Evolutionary conservation across 371 early-diverging fungal species (phyloP).

Genomic region (Haplosporangium sp.): DNA sequence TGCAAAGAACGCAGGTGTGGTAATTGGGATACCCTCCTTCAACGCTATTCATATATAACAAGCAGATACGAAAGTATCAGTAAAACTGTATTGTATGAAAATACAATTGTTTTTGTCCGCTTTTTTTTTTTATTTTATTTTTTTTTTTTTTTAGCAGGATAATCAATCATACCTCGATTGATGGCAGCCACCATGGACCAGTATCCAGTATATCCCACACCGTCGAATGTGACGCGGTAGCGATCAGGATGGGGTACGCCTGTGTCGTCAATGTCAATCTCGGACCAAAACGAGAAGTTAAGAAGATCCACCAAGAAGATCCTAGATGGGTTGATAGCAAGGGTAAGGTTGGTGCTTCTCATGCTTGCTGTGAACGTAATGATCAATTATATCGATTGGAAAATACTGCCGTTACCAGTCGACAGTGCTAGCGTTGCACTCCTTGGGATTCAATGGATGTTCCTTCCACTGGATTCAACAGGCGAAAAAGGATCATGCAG

Average conservation of each 20-base stretch:
- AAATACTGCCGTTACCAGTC: slow-evolving; percentile 64
- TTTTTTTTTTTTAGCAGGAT: no score
- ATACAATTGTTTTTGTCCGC: no score
- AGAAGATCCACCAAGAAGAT: slow-evolving; percentile 87
- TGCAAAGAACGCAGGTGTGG: slow-evolving; percentile 66
- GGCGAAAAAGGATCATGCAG: no score
- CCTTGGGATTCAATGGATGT: slow-evolving; percentile 78
- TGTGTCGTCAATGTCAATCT: slow-evolving; percentile 63
- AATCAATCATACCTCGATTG: slow-evolving; percentile 66
- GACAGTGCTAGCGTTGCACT: slow-evolving; percentile 64
- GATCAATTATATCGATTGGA: background rate
- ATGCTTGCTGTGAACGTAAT: background rate
- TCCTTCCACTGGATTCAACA: slow-evolving; percentile 69
- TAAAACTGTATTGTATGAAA: background rate
- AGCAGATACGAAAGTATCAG: background rate
- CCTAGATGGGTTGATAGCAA: slow-evolving; percentile 51
- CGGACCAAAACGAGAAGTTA: slow-evolving; percentile 94
- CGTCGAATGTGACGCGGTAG: slow-evolving; percentile 74
- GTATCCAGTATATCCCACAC: slow-evolving; percentile 80
- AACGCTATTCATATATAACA: slow-evolving; percentile 56
- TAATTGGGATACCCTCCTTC: slow-evolving; percentile 71
- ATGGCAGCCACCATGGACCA: slow-evolving; percentile 89
- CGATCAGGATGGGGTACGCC: slow-evolving; percentile 63
- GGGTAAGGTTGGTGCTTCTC: background rate
- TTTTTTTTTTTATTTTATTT: no score